Percentiles rank a stretch among this genome's conserved stretches.
Conservation (phyloP, 2,329 filamentous ascomycete species). For the Curvularia verruculosa region DNA sequence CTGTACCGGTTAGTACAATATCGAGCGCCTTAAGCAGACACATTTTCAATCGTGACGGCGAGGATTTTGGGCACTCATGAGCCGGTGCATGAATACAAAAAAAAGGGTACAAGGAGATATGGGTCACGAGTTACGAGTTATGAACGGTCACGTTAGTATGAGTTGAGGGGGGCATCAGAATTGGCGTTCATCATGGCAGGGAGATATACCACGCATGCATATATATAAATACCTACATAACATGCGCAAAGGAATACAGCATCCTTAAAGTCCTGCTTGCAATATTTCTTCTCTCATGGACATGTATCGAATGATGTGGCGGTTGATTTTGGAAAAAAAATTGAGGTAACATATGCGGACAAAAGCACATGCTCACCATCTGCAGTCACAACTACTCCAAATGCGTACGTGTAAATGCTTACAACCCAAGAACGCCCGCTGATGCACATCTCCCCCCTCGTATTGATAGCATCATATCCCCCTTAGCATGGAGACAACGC, state of each 20-base stretch:
- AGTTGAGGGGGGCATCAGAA: constrained; percentile 2
- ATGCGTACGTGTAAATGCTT: neutral
- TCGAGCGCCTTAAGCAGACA: neutral
- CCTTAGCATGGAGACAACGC: neutral
- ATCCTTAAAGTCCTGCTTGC: neutral
- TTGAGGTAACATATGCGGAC: neutral
- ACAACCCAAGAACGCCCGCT: constrained; percentile 4
- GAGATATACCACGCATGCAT: neutral
- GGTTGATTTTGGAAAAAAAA: neutral
- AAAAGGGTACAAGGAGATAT: neutral
- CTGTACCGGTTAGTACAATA: neutral
- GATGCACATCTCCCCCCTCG: neutral
- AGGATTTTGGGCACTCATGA: neutral
- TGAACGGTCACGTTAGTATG: constrained; percentile 3
- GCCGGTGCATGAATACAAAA: neutral
- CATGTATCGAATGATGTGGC: neutral
- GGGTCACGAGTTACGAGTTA: constrained; percentile 10
- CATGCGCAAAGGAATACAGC: neutral
- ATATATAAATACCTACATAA: constrained; percentile 4
- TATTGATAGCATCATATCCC: neutral
- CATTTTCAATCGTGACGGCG: neutral
- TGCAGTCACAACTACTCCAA: neutral
- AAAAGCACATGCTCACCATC: neutral
- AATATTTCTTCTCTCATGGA: neutral
- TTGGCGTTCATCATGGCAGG: constrained; percentile 3